A percentile compares a stretch with the other conserved stretches of the same genome.
phyloP scores from a whole-genome alignment of 306 rosid genomes.

The Leucaena leucocephala region DNA sequence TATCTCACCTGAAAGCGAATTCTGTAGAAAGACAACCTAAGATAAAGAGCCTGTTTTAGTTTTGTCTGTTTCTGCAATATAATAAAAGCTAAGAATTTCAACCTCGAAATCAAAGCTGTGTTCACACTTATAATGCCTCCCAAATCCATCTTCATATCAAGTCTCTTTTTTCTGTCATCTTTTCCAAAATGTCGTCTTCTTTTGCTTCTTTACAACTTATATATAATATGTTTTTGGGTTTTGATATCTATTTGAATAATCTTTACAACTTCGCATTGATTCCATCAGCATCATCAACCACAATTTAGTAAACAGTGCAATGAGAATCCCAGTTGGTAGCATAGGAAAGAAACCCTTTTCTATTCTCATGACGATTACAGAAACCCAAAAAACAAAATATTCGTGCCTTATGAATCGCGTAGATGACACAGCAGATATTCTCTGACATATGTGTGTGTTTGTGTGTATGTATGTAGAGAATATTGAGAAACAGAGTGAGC shows the following conservation, averaged over 20 bases:
- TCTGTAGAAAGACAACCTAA: neutral
- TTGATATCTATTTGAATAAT: neutral
- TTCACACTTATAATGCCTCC: slow-evolving; percentile 1
- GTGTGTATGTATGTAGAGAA: neutral
- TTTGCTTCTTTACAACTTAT: neutral
- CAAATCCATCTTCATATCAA: neutral
- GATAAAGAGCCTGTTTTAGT: neutral
- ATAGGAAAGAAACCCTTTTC: neutral
- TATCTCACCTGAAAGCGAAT: neutral
- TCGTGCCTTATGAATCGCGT: neutral
- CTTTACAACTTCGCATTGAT: neutral
- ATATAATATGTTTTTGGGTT: neutral
- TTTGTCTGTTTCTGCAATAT: slow-evolving; percentile 35
- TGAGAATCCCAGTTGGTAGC: slow-evolving; percentile 2
- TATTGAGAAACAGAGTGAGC: neutral
- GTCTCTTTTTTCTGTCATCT: neutral
- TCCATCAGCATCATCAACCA: neutral
- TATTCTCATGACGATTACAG: neutral
- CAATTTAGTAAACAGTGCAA: neutral
- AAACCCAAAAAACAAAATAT: neutral
- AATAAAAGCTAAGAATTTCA: slow-evolving; percentile 9
- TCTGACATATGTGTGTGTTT: neutral
- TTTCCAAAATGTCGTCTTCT: slow-evolving; percentile 9
- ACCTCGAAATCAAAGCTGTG: slow-evolving; percentile 6
- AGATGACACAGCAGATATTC: neutral